phyloP scores from a whole-genome alignment of 169 alveolate species.

The Eimeria brunetti region DNA sequence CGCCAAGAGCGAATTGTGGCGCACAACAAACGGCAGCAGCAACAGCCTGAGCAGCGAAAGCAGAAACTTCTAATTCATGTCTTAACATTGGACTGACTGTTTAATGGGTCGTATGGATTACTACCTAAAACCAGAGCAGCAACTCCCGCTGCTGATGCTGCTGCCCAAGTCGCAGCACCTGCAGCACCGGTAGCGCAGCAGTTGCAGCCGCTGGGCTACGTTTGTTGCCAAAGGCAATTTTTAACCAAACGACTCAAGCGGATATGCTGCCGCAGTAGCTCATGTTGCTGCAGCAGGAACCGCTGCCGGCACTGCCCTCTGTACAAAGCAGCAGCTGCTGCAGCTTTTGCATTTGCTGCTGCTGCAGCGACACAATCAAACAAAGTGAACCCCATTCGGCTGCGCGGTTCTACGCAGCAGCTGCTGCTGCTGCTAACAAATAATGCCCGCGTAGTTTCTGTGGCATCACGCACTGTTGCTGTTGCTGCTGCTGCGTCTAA shows the following conservation, averaged over 20 bases:
- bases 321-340: constrained; percentile 22
- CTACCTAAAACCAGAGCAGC: constrained; percentile 47
- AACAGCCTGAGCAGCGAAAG: not conserved
- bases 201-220: not conserved
- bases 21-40: constrained; percentile 8
- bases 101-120: constrained; percentile 8
- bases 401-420: constrained; percentile 37
- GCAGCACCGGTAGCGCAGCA: constrained; percentile 33
- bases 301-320: constrained; percentile 27
- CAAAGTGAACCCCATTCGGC: constrained; percentile 21
- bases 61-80: not conserved
- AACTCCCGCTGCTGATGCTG: constrained; percentile 47
- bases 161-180: constrained; percentile 35
- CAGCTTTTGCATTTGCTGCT: constrained; percentile 20
- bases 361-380: constrained; percentile 33
- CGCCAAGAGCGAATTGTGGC: not conserved
- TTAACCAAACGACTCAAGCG: constrained; percentile 3
- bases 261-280: constrained; percentile 39
- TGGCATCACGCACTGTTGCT: not conserved
- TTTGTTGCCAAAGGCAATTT: constrained; percentile 9
- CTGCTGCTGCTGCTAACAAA: constrained; percentile 28
- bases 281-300: constrained; percentile 13
- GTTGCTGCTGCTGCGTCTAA: constrained; percentile 44
- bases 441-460: not conserved
- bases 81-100: constrained; percentile 12